phyloP scores from a whole-genome alignment of 352 stramenopile genomes.

The Phytopythium chamaehyphon region DNA sequence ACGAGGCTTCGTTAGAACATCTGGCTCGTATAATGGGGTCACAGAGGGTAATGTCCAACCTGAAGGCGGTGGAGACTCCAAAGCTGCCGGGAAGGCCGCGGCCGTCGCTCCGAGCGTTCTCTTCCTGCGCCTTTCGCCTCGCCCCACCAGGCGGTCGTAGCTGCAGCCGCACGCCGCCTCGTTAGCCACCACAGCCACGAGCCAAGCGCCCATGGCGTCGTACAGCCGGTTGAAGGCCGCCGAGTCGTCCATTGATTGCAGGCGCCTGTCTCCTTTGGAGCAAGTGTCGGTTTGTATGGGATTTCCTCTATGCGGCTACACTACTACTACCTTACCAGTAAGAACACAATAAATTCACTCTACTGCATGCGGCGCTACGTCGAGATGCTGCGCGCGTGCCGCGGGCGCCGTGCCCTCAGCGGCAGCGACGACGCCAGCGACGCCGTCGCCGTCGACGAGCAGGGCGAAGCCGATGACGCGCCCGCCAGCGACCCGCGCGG shows the following conservation, averaged over 20 bases:
- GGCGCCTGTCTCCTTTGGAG: constrained; percentile 6
- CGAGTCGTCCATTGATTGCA: too few species aligned
- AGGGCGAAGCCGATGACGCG: neutral
- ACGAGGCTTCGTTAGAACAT: too few species aligned
- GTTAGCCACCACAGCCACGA: neutral
- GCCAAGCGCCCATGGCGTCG: neutral
- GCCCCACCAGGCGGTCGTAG: constrained; percentile 32
- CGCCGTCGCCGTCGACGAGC: neutral
- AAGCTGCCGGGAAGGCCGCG: neutral
- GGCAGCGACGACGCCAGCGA: constrained; percentile 1
- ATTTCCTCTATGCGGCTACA: neutral
- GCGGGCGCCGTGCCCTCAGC: constrained; percentile 9
- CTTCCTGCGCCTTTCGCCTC: constrained; percentile 6
- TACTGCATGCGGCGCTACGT: too few species aligned
- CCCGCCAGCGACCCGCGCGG: neutral
- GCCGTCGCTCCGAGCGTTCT: neutral
- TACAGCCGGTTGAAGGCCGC: constrained; percentile 28
- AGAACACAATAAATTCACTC: too few species aligned
- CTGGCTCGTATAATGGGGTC: too few species aligned
- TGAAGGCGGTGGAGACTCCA: too few species aligned
- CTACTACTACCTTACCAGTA: too few species aligned
- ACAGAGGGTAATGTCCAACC: too few species aligned
- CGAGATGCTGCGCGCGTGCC: constrained; percentile 3
- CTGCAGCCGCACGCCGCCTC: constrained; percentile 3
- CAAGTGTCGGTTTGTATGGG: too few species aligned